phyloP scores from a whole-genome alignment of 495 filamentous ascomycete genomes.

The Neurospora sp. region DNA sequence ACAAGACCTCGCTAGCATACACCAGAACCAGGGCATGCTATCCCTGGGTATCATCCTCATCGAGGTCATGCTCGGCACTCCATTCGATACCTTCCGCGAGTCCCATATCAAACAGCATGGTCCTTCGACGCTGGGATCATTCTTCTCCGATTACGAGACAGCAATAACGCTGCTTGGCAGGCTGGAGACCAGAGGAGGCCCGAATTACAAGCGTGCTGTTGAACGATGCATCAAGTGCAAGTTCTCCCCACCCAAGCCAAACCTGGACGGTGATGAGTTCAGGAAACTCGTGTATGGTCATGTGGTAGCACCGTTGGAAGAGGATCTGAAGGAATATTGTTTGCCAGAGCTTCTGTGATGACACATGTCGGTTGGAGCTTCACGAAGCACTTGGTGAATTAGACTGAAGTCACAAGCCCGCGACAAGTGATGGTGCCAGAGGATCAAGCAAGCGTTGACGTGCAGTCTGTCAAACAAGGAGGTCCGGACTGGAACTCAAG shows the following conservation, averaged over 20 bases:
- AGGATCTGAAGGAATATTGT: not conserved
- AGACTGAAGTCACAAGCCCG: not conserved
- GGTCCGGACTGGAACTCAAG: not conserved
- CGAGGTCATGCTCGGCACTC: constrained; percentile 6
- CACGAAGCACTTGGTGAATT: not conserved
- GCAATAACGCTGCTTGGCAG: not conserved
- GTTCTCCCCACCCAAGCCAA: not conserved
- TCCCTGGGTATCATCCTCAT: constrained; percentile 10
- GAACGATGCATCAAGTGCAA: constrained; percentile 2
- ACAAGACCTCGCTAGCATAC: not conserved
- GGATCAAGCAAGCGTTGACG: not conserved
- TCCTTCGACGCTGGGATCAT: not conserved
- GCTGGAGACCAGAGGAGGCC: not conserved
- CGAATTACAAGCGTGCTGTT: constrained; percentile 9
- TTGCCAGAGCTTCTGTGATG: not conserved
- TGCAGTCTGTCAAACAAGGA: not conserved
- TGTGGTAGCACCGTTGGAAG: not conserved
- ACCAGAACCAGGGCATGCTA: constrained; percentile 2
- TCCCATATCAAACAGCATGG: not conserved
- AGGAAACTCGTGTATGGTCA: not conserved
- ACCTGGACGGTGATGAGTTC: not conserved
- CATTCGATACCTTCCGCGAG: constrained; percentile 3
- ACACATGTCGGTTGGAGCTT: not conserved
- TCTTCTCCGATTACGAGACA: constrained; percentile 1
- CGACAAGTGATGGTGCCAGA: not conserved